These are phyloP conservation scores for Solanum sitiens DNA, from an alignment of 257 asterid genomes.

Conservation along the genomic window DNA sequence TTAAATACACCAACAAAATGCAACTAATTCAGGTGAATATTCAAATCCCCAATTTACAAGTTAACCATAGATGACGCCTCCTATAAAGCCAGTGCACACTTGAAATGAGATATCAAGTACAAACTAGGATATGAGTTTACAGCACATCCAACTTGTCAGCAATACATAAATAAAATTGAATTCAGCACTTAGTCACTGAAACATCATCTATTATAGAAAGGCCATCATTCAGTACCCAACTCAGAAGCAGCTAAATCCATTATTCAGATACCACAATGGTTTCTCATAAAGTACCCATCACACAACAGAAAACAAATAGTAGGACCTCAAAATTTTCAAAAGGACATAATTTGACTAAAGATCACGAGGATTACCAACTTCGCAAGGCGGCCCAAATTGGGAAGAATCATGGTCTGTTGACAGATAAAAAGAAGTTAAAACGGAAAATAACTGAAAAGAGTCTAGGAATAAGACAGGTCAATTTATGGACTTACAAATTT, in stretches of 20 bases:
- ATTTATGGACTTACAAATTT: slow-evolving; percentile 57
- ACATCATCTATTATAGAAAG: background rate
- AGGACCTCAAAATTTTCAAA: background rate
- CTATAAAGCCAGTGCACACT: background rate
- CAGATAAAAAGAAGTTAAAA: slow-evolving; percentile 21
- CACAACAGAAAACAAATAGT: background rate
- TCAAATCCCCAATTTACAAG: background rate
- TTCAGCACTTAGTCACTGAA: background rate
- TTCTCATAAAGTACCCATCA: background rate
- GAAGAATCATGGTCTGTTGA: slow-evolving; percentile 84
- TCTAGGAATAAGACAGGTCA: background rate
- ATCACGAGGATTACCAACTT: slow-evolving; percentile 58
- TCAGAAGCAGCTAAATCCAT: background rate
- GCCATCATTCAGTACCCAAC: background rate
- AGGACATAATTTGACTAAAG: slow-evolving; percentile 1
- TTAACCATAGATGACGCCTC: background rate
- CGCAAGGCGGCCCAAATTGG: slow-evolving; percentile 88
- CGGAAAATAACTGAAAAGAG: background rate
- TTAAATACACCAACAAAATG: background rate
- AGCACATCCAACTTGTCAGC: background rate
- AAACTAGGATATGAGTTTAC: background rate
- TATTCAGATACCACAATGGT: background rate
- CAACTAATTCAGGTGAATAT: background rate
- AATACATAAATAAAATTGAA: background rate
- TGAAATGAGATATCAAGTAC: background rate